Percentiles rank a stretch among this genome's conserved stretches.
phyloP scores from a whole-genome alignment of 2,329 filamentous ascomycete species.

The Beauveria rudraprayagi region DNA sequence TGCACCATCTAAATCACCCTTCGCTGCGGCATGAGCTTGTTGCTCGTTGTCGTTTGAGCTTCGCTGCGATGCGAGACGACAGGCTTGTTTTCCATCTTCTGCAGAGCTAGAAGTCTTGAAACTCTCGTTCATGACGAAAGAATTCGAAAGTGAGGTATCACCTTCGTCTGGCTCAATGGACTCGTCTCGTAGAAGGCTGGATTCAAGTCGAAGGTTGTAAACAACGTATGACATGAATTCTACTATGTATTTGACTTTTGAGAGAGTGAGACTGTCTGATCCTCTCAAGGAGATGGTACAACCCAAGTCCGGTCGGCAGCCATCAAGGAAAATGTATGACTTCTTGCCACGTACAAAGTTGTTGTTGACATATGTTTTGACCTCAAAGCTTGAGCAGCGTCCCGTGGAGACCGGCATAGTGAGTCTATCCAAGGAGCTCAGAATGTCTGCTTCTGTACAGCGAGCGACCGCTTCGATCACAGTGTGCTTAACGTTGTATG shows the following conservation, averaged over 20 bases:
- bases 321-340: conserved; percentile 92
- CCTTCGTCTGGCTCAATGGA: conserved; percentile 68
- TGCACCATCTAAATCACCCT: conserved; percentile 20
- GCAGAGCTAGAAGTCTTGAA: conserved; percentile 26
- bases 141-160: conserved; percentile 33
- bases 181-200: conserved; percentile 86
- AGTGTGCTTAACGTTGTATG: conserved; percentile 92
- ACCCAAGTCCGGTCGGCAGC: conserved; percentile 80
- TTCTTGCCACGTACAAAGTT: conserved; percentile 69
- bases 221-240: conserved; percentile 99
- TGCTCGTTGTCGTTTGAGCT: conserved; percentile 30
- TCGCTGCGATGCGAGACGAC: conserved; percentile 22
- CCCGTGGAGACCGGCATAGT: conserved; percentile 66
- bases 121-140: conserved; percentile 35
- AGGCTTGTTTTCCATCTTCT: conserved; percentile 20
- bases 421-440: conserved; percentile 91
- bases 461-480: conserved; percentile 92
- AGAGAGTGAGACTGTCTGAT: conserved; percentile 60
- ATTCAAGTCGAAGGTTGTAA: conserved; percentile 94
- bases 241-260: conserved; percentile 82
- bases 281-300: conserved; percentile 92
- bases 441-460: conserved; percentile 84
- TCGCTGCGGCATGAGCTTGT: conserved; percentile 25
- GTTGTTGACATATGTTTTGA: conserved; percentile 87
- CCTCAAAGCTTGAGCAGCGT: conserved; percentile 78